Base-by-base conservation (phyloP, 129 eudicot genomes). In the Silybum marianum region DNA sequence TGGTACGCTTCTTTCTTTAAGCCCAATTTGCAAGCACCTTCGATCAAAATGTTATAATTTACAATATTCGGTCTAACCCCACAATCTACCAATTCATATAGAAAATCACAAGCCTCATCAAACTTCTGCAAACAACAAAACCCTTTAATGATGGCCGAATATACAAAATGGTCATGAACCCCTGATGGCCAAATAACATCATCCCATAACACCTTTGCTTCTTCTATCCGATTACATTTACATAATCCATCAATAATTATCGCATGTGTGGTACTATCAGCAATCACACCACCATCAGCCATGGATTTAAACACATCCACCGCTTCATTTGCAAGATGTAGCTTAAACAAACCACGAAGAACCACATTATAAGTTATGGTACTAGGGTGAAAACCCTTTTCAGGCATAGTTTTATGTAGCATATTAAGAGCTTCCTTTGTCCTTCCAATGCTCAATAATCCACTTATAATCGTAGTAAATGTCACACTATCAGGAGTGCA, bases 71-170 rank as follows among this genome's bases (percentile, higher is more conserved):
- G 87, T 65, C 65, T 80, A 67, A 92, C 86, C 40, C 97, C 97
- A 82, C 89, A 91, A 81, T 95, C 99, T 23, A 89, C 95, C 70
- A 95, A 84, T 80, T 95, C 99, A 88, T 90, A 95, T 19, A 88
- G 48, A 78, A 95, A 89, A 85, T 85, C 89, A 81, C 92, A 88
- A 16, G 97, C 99, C 86, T 96, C 98, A 5, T 85, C 73, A 80
- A 93, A 87, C 79, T 73, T 91, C 32, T 85, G 93, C 7, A 82
- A 73, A 19, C 84, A 75, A 72, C 97, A 96, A 86, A 96, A 92
- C 78, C 99, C 99, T 82, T 96, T 93, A 48, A 93, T 81, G 48
- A 96, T 80, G 24, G 97, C 91, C 12, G 98, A 83, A 86, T 96
- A 96, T 36, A 96, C 97, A 79, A 85, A 93, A 66, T 78, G 81